Conservation (phyloP, 805 yeast species). For the Myxozyma neotropica region DNA sequence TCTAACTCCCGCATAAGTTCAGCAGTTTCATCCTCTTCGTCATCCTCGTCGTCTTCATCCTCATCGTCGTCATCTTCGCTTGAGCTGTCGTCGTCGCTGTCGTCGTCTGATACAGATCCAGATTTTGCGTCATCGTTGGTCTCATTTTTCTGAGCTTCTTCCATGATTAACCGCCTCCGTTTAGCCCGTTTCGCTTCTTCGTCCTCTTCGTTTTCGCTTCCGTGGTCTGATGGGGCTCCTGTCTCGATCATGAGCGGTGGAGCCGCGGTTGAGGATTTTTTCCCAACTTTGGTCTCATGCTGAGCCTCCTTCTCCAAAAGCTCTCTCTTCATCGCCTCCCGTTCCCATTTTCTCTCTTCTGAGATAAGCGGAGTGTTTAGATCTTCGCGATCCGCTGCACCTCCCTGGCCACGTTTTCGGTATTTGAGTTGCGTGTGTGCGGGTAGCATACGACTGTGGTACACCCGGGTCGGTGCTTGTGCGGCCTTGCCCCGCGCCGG, state of each 20-base stretch:
- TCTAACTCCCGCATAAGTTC: slow-evolving; percentile 42
- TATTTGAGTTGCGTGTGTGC: slow-evolving; percentile 58
- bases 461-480: slow-evolving; percentile 49
- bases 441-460: slow-evolving; percentile 57
- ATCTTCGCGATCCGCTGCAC: slow-evolving; percentile 36
- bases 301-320: slow-evolving; percentile 36
- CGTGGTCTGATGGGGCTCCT: neutral
- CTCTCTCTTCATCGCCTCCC: slow-evolving; percentile 36
- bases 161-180: slow-evolving; percentile 29
- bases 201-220: slow-evolving; percentile 3
- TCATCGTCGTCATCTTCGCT: slow-evolving; percentile 23
- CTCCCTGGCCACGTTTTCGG: slow-evolving; percentile 46
- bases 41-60: slow-evolving; percentile 37
- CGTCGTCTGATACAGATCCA: slow-evolving; percentile 12
- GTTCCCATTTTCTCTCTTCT: slow-evolving; percentile 25
- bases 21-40: slow-evolving; percentile 43
- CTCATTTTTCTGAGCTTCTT: slow-evolving; percentile 30
- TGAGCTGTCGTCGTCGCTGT: slow-evolving; percentile 12
- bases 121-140: slow-evolving; percentile 9
- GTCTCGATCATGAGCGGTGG: slow-evolving; percentile 19
- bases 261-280: neutral
- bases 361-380: slow-evolving; percentile 13
- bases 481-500: slow-evolving; percentile 59
- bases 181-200: slow-evolving; percentile 21
- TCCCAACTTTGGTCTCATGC: slow-evolving; percentile 30